Percentiles rank a stretch among this genome's conserved stretches.
Evolutionary conservation across 2,329 filamentous ascomycete species (phyloP).

Genomic region (Magnaporthiopsis rhizophila): DNA sequence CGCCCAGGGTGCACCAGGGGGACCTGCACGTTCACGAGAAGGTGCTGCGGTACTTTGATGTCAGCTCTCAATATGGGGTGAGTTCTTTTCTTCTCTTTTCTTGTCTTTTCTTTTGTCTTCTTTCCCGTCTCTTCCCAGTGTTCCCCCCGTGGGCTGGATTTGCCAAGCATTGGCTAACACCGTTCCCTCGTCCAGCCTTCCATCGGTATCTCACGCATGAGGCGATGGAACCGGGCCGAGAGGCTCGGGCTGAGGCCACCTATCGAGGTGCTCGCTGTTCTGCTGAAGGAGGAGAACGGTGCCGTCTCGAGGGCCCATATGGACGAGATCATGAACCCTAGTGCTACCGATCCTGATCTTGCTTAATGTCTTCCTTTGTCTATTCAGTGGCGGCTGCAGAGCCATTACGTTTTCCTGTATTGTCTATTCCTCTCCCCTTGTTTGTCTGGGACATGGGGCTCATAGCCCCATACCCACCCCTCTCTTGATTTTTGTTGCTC

Average conservation of each 20-base stretch:
- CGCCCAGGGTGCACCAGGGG: slow-evolving; percentile 70
- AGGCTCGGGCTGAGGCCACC: slow-evolving; percentile 78
- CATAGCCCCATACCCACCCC: not conserved
- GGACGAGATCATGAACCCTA: slow-evolving; percentile 55
- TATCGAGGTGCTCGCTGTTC: slow-evolving; percentile 79
- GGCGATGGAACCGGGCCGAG: slow-evolving; percentile 83
- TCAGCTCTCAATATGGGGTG: slow-evolving; percentile 86
- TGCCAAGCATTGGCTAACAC: not conserved
- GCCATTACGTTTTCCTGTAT: not conserved
- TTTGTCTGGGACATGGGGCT: not conserved
- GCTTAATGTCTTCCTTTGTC: not conserved
- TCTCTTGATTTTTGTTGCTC: not conserved
- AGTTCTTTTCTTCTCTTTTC: slow-evolving; percentile 29
- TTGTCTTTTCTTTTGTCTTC: slow-evolving; percentile 4
- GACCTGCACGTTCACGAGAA: slow-evolving; percentile 69
- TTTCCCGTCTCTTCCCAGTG: too few relatives aligned
- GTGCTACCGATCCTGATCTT: slow-evolving; percentile 27
- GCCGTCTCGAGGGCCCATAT: slow-evolving; percentile 62
- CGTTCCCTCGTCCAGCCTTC: slow-evolving; percentile 55
- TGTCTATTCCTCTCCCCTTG: not conserved
- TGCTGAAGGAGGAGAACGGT: slow-evolving; percentile 62
- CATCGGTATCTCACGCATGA: slow-evolving; percentile 71
- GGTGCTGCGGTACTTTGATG: slow-evolving; percentile 84
- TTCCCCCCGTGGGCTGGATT: too few relatives aligned
- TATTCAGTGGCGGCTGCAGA: not conserved